A percentile compares a stretch with the other conserved stretches of the same genome.
Conservation (phyloP, 352 stramenopile genomes). For the Stramenopiles sp. region DNA sequence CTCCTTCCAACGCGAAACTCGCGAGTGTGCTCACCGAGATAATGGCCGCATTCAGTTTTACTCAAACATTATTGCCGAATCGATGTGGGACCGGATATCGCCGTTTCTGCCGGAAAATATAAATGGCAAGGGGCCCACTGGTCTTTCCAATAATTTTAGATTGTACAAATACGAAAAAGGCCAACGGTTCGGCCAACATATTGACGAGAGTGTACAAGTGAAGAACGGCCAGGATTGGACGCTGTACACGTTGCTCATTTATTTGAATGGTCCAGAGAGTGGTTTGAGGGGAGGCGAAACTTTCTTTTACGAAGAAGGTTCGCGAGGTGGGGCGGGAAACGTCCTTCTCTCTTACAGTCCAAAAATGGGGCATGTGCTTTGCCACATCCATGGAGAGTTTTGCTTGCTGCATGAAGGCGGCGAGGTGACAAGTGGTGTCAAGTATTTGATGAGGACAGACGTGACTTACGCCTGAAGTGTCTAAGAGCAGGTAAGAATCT, state of each 20-base stretch:
- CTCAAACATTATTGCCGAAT: not conserved
- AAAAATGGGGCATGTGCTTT: constrained; percentile 17
- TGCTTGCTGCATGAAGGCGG: constrained; percentile 29
- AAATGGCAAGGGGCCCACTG: constrained; percentile 13
- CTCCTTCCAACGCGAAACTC: constrained; percentile 13
- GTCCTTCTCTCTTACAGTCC: constrained; percentile 19
- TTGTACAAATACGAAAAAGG: constrained; percentile 25
- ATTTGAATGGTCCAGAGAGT: constrained; percentile 29
- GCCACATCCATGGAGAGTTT: constrained; percentile 27
- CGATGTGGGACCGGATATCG: constrained; percentile 4
- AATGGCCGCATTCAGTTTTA: constrained; percentile 23
- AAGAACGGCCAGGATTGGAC: constrained; percentile 16
- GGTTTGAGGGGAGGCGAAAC: constrained; percentile 25
- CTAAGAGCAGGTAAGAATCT: not conserved
- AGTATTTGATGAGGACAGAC: constrained; percentile 30
- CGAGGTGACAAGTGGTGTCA: constrained; percentile 23
- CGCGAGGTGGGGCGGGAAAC: constrained; percentile 20
- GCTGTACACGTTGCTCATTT: constrained; percentile 28
- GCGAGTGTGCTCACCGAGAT: constrained; percentile 21
- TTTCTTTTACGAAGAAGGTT: constrained; percentile 25
- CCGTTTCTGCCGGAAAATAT: not conserved
- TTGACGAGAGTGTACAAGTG: constrained; percentile 25
- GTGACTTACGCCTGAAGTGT: constrained; percentile 23
- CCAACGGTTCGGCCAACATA: constrained; percentile 28
- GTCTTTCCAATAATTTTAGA: constrained; percentile 24